Percentiles rank a stretch among this genome's conserved stretches.
These are phyloP conservation scores for Onygenales sp. DNA, from an alignment of 2,329 filamentous ascomycete genomes.

Conservation along the genomic window DNA sequence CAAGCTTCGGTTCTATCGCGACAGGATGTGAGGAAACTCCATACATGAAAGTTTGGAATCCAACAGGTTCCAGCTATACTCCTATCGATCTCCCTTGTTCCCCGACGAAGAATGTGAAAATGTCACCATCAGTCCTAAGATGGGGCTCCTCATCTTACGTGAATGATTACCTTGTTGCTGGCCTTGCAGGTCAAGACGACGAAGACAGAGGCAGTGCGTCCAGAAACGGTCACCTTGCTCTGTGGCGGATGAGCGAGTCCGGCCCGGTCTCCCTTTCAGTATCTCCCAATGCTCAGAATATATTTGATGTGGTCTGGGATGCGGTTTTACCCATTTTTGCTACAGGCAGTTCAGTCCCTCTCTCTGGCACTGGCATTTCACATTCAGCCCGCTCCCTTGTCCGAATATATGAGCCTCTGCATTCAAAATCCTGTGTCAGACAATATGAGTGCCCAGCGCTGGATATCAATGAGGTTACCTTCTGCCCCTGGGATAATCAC, in stretches of 20 bases:
- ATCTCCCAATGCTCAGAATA: slow-evolving; percentile 40
- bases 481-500: slow-evolving; percentile 36
- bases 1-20: slow-evolving; percentile 32
- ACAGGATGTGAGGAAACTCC: slow-evolving; percentile 35
- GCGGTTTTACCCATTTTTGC: slow-evolving; percentile 41
- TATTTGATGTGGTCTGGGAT: slow-evolving; percentile 53
- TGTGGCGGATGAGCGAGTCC: slow-evolving; percentile 43
- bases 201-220: slow-evolving; percentile 24
- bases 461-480: slow-evolving; percentile 53
- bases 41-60: slow-evolving; percentile 28
- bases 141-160: slow-evolving; percentile 34
- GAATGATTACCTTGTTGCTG: slow-evolving; percentile 43
- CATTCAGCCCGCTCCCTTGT: slow-evolving; percentile 39
- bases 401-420: slow-evolving; percentile 41
- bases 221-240: slow-evolving; percentile 41
- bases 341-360: slow-evolving; percentile 40
- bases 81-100: slow-evolving; percentile 14
- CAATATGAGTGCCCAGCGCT: slow-evolving; percentile 48
- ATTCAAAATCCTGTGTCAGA: slow-evolving; percentile 25
- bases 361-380: slow-evolving; percentile 20
- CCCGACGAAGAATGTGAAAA: slow-evolving; percentile 20
- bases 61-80: slow-evolving; percentile 14
- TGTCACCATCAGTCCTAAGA: slow-evolving; percentile 37
- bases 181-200: slow-evolving; percentile 39
- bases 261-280: slow-evolving; percentile 28